phyloP scores from a whole-genome alignment of 345 rosid species.

The Clarkia xantiana region DNA sequence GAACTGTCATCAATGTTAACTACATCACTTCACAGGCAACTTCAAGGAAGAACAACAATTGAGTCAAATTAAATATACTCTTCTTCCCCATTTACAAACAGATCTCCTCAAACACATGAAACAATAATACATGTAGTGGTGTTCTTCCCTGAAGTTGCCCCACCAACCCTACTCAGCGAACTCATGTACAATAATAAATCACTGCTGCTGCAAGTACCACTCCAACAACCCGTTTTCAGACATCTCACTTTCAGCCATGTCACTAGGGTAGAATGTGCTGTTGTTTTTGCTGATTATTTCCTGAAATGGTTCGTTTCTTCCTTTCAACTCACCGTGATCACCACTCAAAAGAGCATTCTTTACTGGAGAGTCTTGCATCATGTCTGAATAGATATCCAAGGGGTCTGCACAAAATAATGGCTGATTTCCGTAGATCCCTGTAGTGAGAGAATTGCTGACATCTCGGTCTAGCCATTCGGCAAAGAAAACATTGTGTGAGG shows the following conservation, averaged over 20 bases:
- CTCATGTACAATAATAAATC: neutral
- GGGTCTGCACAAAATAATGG: neutral
- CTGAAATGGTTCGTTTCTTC: neutral
- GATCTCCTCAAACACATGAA: neutral
- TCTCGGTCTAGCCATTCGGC: conserved; percentile 63
- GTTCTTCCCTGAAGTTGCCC: neutral
- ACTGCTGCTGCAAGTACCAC: neutral
- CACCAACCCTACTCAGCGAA: neutral
- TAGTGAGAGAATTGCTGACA: neutral
- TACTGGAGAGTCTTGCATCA: conserved; percentile 2
- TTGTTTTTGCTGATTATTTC: neutral
- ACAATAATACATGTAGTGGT: neutral
- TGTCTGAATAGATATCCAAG: neutral
- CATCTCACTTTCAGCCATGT: neutral
- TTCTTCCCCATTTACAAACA: neutral
- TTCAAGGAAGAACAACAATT: neutral
- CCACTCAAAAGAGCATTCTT: neutral
- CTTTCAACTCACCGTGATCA: neutral
- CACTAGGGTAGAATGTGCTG: neutral
- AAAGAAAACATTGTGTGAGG: conserved; percentile 46
- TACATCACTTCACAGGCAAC: neutral
- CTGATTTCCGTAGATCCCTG: neutral
- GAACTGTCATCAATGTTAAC: neutral
- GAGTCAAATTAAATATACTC: neutral
- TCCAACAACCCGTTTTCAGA: neutral